phyloP scores from a whole-genome alignment of 139 green algal genomes.

The Tetradesmus lagerheimii region DNA sequence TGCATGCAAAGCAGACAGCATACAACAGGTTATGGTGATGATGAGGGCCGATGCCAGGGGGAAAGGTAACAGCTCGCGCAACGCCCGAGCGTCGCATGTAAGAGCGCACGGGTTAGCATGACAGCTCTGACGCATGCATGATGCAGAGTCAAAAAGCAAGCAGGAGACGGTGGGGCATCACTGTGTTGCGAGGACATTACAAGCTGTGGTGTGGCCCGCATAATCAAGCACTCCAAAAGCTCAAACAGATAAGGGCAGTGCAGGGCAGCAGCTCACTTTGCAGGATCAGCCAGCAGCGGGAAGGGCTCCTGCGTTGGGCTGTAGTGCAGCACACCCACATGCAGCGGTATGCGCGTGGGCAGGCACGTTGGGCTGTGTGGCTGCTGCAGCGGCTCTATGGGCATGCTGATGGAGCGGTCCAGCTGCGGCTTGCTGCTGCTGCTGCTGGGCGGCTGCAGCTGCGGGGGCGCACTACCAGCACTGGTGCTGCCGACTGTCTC shows the following conservation, averaged over 20 bases:
- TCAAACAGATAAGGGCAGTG: no score
- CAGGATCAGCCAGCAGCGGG: slow-evolving; percentile 86
- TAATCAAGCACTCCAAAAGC: no score
- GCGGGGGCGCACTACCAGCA: not conserved
- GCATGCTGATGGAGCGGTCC: slow-evolving; percentile 26
- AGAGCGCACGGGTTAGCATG: no score
- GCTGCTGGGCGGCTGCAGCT: not conserved
- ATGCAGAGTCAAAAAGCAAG: no score
- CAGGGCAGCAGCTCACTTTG: slow-evolving; percentile 29
- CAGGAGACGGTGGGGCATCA: no score
- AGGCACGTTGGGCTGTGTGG: slow-evolving; percentile 18
- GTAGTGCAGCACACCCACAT: slow-evolving; percentile 98
- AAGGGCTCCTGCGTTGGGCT: slow-evolving; percentile 87
- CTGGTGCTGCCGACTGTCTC: not conserved
- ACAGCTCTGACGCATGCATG: no score
- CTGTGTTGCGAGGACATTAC: no score
- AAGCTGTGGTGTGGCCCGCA: no score
- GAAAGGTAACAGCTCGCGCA: no score
- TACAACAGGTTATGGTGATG: not conserved
- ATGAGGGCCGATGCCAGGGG: not conserved
- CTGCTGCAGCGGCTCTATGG: not conserved
- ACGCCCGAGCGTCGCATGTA: no score
- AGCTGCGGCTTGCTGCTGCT: not conserved
- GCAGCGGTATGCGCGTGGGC: slow-evolving; percentile 65
- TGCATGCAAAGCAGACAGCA: not conserved